phyloP scores from a whole-genome alignment of 2,329 filamentous ascomycete species.

The Diplodia scrobiculata region DNA sequence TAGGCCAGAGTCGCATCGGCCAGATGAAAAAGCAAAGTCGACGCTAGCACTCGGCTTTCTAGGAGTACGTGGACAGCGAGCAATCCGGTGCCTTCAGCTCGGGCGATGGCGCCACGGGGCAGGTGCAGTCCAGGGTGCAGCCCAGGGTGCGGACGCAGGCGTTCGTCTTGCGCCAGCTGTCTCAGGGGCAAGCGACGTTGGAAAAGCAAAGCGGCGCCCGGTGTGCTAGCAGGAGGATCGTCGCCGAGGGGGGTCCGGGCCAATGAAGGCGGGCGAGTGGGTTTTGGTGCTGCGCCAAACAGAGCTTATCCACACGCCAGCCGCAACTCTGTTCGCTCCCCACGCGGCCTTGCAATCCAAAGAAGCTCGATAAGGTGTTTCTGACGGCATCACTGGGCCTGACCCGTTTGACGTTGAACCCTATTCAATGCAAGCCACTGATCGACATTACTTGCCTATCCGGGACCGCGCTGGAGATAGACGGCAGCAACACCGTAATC shows the following conservation, averaged over 20 bases:
- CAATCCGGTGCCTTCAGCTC: not conserved
- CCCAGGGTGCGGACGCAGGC: not conserved
- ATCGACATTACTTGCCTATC: conserved; percentile 2
- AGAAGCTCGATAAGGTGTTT: not conserved
- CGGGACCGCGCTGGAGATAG: too few relatives aligned
- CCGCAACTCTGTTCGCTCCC: not conserved
- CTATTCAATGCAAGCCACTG: not conserved
- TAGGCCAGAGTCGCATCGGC: too few relatives aligned
- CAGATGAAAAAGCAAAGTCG: too few relatives aligned
- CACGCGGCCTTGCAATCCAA: not conserved
- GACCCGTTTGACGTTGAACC: not conserved
- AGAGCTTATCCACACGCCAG: conserved; percentile 20
- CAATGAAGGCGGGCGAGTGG: conserved; percentile 5
- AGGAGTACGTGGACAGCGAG: too few relatives aligned
- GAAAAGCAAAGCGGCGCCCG: not conserved
- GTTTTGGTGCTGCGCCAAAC: conserved; percentile 19
- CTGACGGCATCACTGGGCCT: not conserved
- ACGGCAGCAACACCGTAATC: not conserved
- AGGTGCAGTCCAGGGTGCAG: too few relatives aligned
- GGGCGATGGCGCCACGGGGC: not conserved
- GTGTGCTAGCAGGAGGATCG: not conserved
- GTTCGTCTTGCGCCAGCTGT: too few relatives aligned
- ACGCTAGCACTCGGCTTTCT: too few relatives aligned
- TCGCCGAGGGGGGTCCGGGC: not conserved
- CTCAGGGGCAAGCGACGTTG: not conserved